Base-by-base conservation (phyloP, 129 eudicot species). In the Lactuca saligna region DNA sequence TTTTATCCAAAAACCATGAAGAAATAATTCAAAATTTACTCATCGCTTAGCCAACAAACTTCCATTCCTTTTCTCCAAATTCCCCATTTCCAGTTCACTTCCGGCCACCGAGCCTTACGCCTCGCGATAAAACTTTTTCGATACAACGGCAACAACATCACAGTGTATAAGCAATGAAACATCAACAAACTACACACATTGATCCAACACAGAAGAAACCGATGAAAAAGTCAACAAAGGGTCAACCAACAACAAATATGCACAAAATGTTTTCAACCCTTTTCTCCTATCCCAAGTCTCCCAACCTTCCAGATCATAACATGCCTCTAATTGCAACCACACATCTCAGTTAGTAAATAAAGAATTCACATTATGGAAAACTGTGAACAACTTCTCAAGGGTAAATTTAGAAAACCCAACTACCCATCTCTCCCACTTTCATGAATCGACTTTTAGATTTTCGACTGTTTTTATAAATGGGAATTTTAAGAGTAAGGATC, bases 81-180 rank as follows among this genome's bases (percentile, higher is more conserved):
- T 31, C 89, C 89, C 89, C 89, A 84, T 63, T 71, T 81, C 89
- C 86, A n/a, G n/a, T n/a, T n/a, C n/a, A n/a, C n/a, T n/a, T n/a
- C n/a, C n/a, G n/a, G n/a, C n/a, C n/a, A n/a, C n/a, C n/a, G n/a
- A n/a, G n/a, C n/a, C n/a, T n/a, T n/a, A 54, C 86, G 78, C 73
- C 80, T 71, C 14, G 80, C 66, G n/a, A 84, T 78, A 17, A 84
- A 80, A 31, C 78, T n/a, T 62, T 55, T 66, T 78, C 8, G 80
- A 69, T 13, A 81, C 86, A 54, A 25, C 61, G 8, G 68, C 73
- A 57, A 74, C 89, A 63, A 81, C 89, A 34, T 81, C 86, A 8
- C 84, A 83, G 53, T 84, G 89, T 55, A 84, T 66, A 3, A 81
- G 57, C 60, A 84, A 55, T 33, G 63, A 68, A 71, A 81, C 61